Percentiles rank a stretch among this genome's conserved stretches.
These are phyloP conservation scores for Arthrobotrys sphaeroides DNA, from an alignment of 2,329 filamentous ascomycete species.

Conservation along the genomic window DNA sequence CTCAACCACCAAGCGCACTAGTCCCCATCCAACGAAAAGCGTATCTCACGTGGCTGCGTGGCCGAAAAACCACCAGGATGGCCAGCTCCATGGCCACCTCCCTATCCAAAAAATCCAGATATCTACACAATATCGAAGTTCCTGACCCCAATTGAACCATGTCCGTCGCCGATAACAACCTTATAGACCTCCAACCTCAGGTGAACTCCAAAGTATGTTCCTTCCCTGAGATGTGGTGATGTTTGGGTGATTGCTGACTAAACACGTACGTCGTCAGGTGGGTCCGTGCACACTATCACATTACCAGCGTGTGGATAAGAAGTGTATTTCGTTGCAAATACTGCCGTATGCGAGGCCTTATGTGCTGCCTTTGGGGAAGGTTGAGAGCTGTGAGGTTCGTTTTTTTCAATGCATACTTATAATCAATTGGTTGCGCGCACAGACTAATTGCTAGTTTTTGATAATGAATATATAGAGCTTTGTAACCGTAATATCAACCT, in stretches of 20 bases:
- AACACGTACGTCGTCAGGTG: constrained; percentile 1
- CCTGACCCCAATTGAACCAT: not conserved
- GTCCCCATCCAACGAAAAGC: no score
- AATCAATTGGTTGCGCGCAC: not conserved
- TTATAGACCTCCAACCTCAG: constrained; percentile 29
- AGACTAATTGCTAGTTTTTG: not conserved
- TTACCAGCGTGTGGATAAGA: constrained; percentile 31
- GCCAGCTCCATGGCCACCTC: no score
- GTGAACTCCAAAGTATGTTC: constrained; percentile 17
- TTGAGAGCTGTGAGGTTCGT: constrained; percentile 10
- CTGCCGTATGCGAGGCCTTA: constrained; percentile 40
- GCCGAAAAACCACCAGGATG: no score
- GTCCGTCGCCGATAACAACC: constrained; percentile 9
- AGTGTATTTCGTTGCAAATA: constrained; percentile 31
- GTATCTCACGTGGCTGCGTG: no score
- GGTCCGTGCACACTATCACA: constrained; percentile 13
- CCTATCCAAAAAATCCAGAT: no score
- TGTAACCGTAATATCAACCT: not conserved
- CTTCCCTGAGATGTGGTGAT: no score
- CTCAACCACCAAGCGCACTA: no score
- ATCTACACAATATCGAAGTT: not conserved
- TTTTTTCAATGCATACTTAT: not conserved
- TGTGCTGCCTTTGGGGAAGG: constrained; percentile 24
- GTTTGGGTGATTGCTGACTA: not conserved
- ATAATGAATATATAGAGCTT: not conserved